Conservation (phyloP, 768 basidiomycete genomes). For the Xerocomus potaroensis region DNA sequence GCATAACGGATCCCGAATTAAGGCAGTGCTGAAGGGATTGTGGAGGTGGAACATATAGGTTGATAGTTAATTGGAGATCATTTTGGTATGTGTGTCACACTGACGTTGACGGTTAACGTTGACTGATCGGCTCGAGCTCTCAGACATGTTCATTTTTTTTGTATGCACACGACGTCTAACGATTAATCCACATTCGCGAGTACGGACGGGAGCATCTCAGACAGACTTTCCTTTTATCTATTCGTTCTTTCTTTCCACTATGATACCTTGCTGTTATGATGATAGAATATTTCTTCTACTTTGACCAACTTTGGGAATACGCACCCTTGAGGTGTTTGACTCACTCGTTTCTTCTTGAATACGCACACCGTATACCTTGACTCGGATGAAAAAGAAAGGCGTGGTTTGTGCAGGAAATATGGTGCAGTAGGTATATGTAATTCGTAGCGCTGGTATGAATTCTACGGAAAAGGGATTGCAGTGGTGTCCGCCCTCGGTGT, state of each 20-base stretch:
- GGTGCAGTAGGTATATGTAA: too few relatives aligned
- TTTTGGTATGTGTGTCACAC: slow-evolving; percentile 1
- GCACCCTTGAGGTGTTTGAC: not conserved
- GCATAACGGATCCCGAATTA: slow-evolving; percentile 15
- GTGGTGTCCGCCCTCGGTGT: too few relatives aligned
- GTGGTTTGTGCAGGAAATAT: too few relatives aligned
- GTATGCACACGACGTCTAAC: not conserved
- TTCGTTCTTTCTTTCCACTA: not conserved
- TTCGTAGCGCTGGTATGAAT: too few relatives aligned
- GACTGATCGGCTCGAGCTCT: not conserved
- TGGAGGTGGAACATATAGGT: slow-evolving; percentile 11
- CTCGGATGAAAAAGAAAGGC: too few relatives aligned
- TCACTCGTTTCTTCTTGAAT: not conserved
- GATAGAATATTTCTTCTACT: not conserved
- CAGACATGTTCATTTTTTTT: not conserved
- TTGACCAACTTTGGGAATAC: not conserved
- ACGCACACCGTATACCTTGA: not conserved
- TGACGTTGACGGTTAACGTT: not conserved
- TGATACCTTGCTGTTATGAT: not conserved
- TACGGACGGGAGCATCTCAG: not conserved
- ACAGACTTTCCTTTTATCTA: not conserved
- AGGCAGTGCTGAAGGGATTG: slow-evolving; percentile 14
- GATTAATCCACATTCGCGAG: not conserved
- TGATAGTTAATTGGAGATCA: too few relatives aligned
- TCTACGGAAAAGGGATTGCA: too few relatives aligned